These are phyloP conservation scores for Colletotrichum liaoningense DNA, from an alignment of 2,329 filamentous ascomycete species.

Conservation along the genomic window DNA sequence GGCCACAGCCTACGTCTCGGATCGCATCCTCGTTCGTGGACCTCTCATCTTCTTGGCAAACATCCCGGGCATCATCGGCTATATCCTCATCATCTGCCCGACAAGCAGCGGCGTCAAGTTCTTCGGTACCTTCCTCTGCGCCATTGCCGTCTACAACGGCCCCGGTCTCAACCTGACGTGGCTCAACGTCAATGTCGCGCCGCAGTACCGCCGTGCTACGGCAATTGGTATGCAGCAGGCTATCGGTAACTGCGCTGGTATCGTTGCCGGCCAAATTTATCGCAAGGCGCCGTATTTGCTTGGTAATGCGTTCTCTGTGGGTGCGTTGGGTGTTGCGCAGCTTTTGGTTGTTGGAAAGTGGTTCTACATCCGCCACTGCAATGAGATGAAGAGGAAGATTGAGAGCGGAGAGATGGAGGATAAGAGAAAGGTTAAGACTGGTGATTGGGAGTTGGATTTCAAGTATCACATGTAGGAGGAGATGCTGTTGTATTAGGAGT, in stretches of 20 bases:
- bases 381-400: slow-evolving; percentile 51
- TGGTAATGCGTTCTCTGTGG: slow-evolving; percentile 42
- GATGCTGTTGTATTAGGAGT: too few species aligned
- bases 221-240: slow-evolving; percentile 52
- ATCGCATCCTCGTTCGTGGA: slow-evolving; percentile 49
- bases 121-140: slow-evolving; percentile 61
- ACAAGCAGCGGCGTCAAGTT: slow-evolving; percentile 61
- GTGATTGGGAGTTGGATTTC: slow-evolving; percentile 60
- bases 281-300: slow-evolving; percentile 46
- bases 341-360: slow-evolving; percentile 52
- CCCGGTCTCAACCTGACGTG: slow-evolving; percentile 60
- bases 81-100: slow-evolving; percentile 59
- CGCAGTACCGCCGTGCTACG: slow-evolving; percentile 57
- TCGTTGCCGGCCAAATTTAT: slow-evolving; percentile 54
- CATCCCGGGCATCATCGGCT: slow-evolving; percentile 59
- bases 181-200: slow-evolving; percentile 58
- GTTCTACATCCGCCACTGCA: slow-evolving; percentile 55
- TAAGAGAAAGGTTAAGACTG: slow-evolving; percentile 55
- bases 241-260: slow-evolving; percentile 56
- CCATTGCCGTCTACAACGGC: slow-evolving; percentile 58
- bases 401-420: slow-evolving; percentile 55
- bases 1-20: slow-evolving; percentile 56
- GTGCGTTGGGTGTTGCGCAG: slow-evolving; percentile 43
- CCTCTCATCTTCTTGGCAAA: slow-evolving; percentile 68
- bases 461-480: slow-evolving; percentile 51